Base-by-base conservation (phyloP, 306 rosid genomes). In the Dicorynia guianensis region DNA sequence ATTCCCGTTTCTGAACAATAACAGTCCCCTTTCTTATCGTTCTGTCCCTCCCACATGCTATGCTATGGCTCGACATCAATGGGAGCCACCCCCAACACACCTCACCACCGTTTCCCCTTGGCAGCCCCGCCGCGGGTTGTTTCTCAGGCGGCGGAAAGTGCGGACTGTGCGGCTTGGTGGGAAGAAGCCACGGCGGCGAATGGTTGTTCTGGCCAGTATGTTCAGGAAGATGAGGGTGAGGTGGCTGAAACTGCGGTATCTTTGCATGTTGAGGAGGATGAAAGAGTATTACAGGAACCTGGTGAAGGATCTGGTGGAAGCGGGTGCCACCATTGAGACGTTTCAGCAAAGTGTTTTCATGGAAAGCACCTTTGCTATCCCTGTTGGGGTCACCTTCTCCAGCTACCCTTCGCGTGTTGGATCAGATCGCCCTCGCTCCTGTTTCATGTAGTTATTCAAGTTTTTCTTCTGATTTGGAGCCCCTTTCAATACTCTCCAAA, bases 351-450 rank as follows among this genome's bases (percentile, higher is more conserved):
- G 82, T 36, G 48, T 91, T 77, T 76, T 91, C 15, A 63, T 87
- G 81, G 98, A 93, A 80, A 67, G 87, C 52, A 80, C 90, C 40
- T 82, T 87, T 14, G 91, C 93, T 0, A 58, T 93, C 0, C 97
- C 98, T 4, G 63, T 71, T 59, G 96, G 96, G 0, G 35, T 84
- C 15, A 77, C 87, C 64, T 73, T 92, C 42, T 74, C 87, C 14
- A 49, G 65, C 59, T 91, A 82, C 42, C 89, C 92, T 47, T 73
- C 81, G 54, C 56, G 80, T 6, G 44, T 66, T 46, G 86, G 82
- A 63, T 76, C 88, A 0, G 75, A 80, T 79, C 85, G 85, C 8
- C 87, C 85, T 39, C 42, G 87, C 66, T 47, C 82, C 18, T 49
- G 85, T 67, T 71, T 54, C 82, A 76, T 83, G 83, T 87, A 77